Evolutionary conservation across 148 eudicot species (phyloP), one percentile per base, ranked within the genome.

Genomic region (Chenopodium berlandieri): DNA sequence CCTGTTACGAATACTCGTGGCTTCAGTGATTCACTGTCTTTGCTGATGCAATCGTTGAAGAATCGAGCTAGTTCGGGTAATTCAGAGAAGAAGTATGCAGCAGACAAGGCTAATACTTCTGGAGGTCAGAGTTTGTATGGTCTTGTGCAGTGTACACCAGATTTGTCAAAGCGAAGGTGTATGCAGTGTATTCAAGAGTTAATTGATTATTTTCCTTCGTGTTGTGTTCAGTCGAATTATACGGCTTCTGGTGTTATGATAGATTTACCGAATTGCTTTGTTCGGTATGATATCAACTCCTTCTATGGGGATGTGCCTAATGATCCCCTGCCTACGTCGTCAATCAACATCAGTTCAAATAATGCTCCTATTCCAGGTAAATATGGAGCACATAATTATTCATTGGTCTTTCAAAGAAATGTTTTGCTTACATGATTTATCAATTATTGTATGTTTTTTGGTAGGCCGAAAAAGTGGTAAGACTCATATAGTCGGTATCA

Each of bases 91-190:
- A 83, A 83, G 50, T 83, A 75, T 79, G 86, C 86, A 1, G 3
- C 86, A 0, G 86, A 80, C 16, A 11, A 83, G 9, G 46, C 50
- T 79, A 70, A 50, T 58, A 22, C 75, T 13, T 20, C 31, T 0
- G 86, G 82, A 3, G 85, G 78, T 20, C 73, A 71, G 34, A 74
- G 10, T 14, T 8, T 83, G 30, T 83, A 83, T 25, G 86, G 77
- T n/a, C 77, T 60, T 46, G 86, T 80, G 22, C 86, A 83, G 77
- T 83, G 83, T 31, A 80, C 71, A 8, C 86, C 86, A 34, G 86
- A 84, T 71, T 76, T 84, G 69, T 76, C 86, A 9, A 76, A 23
- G 44, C 20, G 25, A 22, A 30, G 48, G 27, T 84, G 86, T 76
- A 32, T n/a, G 7, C 22, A 80, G 1, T 84, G 86, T 17, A n/a